Evolutionary conservation across 2,329 filamentous ascomycete species (phyloP), one percentile per base, ranked within the genome.

Genomic region (Fusarium guadeloupense): DNA sequence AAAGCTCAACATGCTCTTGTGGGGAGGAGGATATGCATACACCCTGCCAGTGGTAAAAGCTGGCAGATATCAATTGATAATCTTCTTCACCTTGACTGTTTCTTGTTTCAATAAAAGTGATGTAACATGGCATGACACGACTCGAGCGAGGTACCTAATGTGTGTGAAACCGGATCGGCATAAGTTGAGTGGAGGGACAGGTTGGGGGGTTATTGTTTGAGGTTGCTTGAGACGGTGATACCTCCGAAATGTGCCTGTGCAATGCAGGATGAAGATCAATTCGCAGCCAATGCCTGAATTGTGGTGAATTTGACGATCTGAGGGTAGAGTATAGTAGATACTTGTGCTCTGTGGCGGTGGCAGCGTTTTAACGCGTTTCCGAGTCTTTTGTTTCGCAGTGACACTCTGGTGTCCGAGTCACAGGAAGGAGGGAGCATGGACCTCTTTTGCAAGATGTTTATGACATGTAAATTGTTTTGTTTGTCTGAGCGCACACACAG

Each of bases 11-110:
- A 45, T 33, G 45, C 58, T 53, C 49, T 44, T 44, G 38, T 40
- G 45, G 46, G 46, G 52, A 51, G 41, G 57, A 44, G 54, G 45
- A 65, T 53, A 46, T 62, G 43, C 44, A 63, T 55, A 48, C 39
- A 39, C 37, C 52, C 53, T 54, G 57, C 43, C 62, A 23, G 62
- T 49, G 62, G 62, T 65, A 39, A 65, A 65, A 65, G 62, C 62
- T 63, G 62, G 48, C 42, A 50, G 53, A 58, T 39, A 57, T 53
- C 54, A 65, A 65, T 65, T 65, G 59, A 62, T 55, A 41, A 55
- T 65, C 62, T 65, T 65, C 41, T 55, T 66, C 39, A 56, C 35
- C 47, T 47, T 51, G 49, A 52, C 50, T 35, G 31, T 44, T 52
- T 41, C 30, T 23, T 43, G 46, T 31, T 54, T 30, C 35, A 17